Conservation (phyloP, 2,329 filamentous ascomycete genomes). For the Nectriaceae sp. region DNA sequence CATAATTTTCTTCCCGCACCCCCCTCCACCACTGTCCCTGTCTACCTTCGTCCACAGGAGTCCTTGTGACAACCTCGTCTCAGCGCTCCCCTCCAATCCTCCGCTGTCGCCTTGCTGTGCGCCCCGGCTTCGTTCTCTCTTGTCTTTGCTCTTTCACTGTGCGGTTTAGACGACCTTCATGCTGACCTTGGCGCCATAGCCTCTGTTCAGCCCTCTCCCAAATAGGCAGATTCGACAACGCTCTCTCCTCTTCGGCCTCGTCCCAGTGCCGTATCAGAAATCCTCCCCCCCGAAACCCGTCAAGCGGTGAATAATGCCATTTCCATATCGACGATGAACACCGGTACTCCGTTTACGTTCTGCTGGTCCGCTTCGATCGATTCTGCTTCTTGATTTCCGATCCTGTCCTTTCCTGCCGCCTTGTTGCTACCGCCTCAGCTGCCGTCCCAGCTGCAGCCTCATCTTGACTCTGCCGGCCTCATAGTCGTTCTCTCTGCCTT, state of each 20-base stretch:
- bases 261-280: not conserved
- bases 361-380: constrained; percentile 54
- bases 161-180: not conserved
- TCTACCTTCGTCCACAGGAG: not conserved
- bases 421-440: constrained; percentile 26
- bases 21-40: constrained; percentile 19
- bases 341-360: constrained; percentile 49
- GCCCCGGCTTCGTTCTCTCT: constrained; percentile 16
- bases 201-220: not conserved
- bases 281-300: constrained; percentile 12
- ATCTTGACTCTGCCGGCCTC: constrained; percentile 17
- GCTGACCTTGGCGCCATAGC: not conserved
- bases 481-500: constrained; percentile 17
- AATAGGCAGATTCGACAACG: not conserved
- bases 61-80: not conserved
- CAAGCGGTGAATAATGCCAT: constrained; percentile 36
- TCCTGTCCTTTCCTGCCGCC: constrained; percentile 31
- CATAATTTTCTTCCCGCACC: constrained; percentile 17
- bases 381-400: constrained; percentile 54
- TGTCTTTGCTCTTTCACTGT: constrained; percentile 2
- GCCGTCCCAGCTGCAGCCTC: constrained; percentile 19
- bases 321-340: constrained; percentile 56
- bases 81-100: constrained; percentile 11
- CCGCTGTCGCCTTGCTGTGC: constrained; percentile 21
- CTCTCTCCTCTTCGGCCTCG: not conserved